phyloP scores from a whole-genome alignment of 2,329 filamentous ascomycete species.

The Sporothrix euskadiensis region DNA sequence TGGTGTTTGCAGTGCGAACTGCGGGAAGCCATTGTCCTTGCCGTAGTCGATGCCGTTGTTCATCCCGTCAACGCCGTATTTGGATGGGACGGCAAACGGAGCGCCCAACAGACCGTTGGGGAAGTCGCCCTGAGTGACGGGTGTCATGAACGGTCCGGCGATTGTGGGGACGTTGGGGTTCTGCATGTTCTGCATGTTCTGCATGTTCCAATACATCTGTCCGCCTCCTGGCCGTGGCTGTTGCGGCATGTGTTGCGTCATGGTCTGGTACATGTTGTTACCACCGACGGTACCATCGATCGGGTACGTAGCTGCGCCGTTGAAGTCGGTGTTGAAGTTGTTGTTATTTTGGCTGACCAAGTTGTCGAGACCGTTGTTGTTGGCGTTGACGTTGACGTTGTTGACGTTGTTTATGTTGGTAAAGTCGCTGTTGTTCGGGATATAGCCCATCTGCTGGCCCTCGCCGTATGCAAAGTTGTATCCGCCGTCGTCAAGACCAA shows the following conservation, averaged over 20 bases:
- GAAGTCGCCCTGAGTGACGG: slow-evolving; percentile 11
- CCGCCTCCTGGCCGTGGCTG: background rate
- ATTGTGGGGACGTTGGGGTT: slow-evolving; percentile 17
- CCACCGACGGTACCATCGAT: background rate
- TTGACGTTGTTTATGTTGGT: slow-evolving; percentile 13
- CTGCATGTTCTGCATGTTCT: background rate
- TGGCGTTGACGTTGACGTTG: slow-evolving; percentile 9
- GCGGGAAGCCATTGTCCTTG: slow-evolving; percentile 16
- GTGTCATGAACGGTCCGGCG: slow-evolving; percentile 20
- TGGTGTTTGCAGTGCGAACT: slow-evolving; percentile 20
- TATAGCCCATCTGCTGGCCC: background rate
- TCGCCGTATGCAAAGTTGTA: slow-evolving; percentile 21
- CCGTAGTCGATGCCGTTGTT: slow-evolving; percentile 14
- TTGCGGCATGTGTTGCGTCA: slow-evolving; percentile 10
- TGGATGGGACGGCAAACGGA: background rate
- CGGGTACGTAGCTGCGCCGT: background rate
- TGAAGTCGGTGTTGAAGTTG: background rate
- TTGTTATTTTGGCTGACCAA: background rate
- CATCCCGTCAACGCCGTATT: slow-evolving; percentile 7
- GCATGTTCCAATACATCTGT: slow-evolving; percentile 18
- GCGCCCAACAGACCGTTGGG: slow-evolving; percentile 15
- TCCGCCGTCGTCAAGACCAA: slow-evolving; percentile 23
- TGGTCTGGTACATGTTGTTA: slow-evolving; percentile 10
- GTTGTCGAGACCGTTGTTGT: background rate
- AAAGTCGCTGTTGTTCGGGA: slow-evolving; percentile 4